phyloP scores from a whole-genome alignment of 257 asterid species.

The Knoxia roxburghii region DNA sequence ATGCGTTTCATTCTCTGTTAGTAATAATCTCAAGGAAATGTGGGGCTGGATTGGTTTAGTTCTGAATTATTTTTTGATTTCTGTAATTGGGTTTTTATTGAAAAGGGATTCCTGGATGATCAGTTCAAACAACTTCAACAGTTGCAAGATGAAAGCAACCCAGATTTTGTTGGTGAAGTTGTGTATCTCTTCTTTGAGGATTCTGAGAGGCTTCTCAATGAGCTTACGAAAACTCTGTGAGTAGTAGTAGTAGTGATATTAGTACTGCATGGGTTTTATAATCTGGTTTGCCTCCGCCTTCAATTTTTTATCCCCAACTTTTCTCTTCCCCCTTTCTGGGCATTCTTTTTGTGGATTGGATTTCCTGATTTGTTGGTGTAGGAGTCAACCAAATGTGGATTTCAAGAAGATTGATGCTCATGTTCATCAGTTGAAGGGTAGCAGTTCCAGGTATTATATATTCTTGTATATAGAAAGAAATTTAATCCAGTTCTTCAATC shows the following conservation, averaged over 20 bases:
- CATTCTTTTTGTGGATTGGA: not conserved
- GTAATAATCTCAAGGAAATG: not conserved
- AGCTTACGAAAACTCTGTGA: conserved; percentile 29
- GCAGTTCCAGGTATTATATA: conserved; percentile 32
- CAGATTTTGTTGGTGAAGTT: conserved; percentile 37
- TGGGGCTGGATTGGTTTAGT: not conserved
- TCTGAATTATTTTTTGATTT: conserved; percentile 7
- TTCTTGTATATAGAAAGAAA: not conserved
- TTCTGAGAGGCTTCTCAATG: conserved; percentile 34
- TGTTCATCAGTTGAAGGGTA: conserved; percentile 41
- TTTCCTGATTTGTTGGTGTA: not conserved
- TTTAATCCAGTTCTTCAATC: too few relatives aligned
- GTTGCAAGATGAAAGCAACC: conserved; percentile 36
- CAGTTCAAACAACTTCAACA: conserved; percentile 38
- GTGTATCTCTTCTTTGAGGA: conserved; percentile 37
- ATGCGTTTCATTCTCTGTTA: not conserved
- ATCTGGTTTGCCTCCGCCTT: too few relatives aligned
- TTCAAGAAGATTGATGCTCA: conserved; percentile 34
- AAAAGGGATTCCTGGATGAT: conserved; percentile 31
- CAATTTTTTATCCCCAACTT: not conserved
- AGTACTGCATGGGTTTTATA: too few relatives aligned
- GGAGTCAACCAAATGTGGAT: conserved; percentile 23
- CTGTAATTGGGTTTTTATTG: not conserved
- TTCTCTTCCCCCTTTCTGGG: not conserved
- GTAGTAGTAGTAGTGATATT: not conserved